phyloP scores from a whole-genome alignment of 805 yeast genomes.

The Candida parachauliodes region DNA sequence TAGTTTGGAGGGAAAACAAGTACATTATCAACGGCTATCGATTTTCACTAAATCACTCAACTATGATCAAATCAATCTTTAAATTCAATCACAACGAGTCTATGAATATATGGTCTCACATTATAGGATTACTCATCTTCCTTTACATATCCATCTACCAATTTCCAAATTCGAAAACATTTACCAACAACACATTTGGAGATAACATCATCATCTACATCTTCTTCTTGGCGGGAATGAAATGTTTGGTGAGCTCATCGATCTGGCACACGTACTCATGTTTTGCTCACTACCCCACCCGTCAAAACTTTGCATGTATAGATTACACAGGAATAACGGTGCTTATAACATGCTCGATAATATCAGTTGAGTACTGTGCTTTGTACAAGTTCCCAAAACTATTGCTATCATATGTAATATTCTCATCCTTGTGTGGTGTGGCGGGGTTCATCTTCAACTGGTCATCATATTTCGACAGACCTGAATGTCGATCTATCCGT shows the following conservation, averaged over 20 bases:
- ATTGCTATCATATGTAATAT: conserved; percentile 45
- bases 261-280: conserved; percentile 91
- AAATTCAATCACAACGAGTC: conserved; percentile 77
- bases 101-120: conserved; percentile 90
- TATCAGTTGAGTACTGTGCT: conserved; percentile 80
- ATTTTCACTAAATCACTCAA: conserved; percentile 61
- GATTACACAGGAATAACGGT: conserved; percentile 95
- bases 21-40: conserved; percentile 82
- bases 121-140: conserved; percentile 62
- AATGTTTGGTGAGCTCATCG: conserved; percentile 75
- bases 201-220: conserved; percentile 53
- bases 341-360: conserved; percentile 81
- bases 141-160: conserved; percentile 54
- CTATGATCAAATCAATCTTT: conserved; percentile 60
- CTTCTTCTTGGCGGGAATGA: conserved; percentile 68
- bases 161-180: conserved; percentile 60
- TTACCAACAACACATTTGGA: conserved; percentile 35
- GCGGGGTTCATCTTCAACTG: conserved; percentile 80
- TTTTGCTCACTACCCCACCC: conserved; percentile 56
- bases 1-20: conserved; percentile 90
- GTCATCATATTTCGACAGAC: conserved; percentile 88
- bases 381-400: conserved; percentile 59
- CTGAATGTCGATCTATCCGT: conserved; percentile 76
- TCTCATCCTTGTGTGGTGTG: conserved; percentile 64
- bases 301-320: conserved; percentile 83